Evolutionary conservation across 2,329 filamentous ascomycete species (phyloP).

Genomic region (Chrysoporthe puriensis): DNA sequence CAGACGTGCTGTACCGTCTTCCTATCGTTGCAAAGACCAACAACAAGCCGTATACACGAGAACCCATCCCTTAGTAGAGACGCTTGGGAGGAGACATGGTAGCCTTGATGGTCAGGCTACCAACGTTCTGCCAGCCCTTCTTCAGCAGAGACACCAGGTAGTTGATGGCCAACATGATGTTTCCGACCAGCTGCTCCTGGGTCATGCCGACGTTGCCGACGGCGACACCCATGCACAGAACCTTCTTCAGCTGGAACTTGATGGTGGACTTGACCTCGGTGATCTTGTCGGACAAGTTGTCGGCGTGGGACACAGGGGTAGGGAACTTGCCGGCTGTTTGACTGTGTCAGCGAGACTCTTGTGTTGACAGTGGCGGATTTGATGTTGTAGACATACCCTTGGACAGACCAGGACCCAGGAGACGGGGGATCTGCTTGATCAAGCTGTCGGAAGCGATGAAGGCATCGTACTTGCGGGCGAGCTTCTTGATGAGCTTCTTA

Average conservation of each 20-base stretch:
- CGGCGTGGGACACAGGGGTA: slow-evolving; percentile 93
- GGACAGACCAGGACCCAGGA: slow-evolving; percentile 96
- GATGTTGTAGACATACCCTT: slow-evolving; percentile 65
- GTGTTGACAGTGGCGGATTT: neutral
- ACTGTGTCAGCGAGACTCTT: neutral
- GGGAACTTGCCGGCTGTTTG: slow-evolving; percentile 94
- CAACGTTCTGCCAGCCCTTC: slow-evolving; percentile 99
- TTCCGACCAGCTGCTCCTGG: slow-evolving; percentile 91
- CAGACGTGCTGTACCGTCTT: slow-evolving; percentile 3
- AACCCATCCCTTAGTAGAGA: slow-evolving; percentile 72
- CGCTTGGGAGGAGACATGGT: slow-evolving; percentile 99
- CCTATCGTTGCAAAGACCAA: slow-evolving; percentile 26
- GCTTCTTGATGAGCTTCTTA: slow-evolving; percentile 99
- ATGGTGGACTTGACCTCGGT: slow-evolving; percentile 99
- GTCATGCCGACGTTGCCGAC: slow-evolving; percentile 98
- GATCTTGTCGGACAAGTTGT: slow-evolving; percentile 93
- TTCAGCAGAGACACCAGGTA: slow-evolving; percentile 99
- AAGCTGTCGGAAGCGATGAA: slow-evolving; percentile 96
- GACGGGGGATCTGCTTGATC: slow-evolving; percentile 99
- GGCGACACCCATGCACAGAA: slow-evolving; percentile 99
- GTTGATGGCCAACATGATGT: slow-evolving; percentile 99
- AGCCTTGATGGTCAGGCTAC: slow-evolving; percentile 99
- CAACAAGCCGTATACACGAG: neutral
- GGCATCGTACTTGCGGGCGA: slow-evolving; percentile 99
- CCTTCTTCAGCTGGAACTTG: slow-evolving; percentile 99